Evolutionary conservation across 73 alveolate species (phyloP).

Genomic region (Paramecium caudatum): DNA sequence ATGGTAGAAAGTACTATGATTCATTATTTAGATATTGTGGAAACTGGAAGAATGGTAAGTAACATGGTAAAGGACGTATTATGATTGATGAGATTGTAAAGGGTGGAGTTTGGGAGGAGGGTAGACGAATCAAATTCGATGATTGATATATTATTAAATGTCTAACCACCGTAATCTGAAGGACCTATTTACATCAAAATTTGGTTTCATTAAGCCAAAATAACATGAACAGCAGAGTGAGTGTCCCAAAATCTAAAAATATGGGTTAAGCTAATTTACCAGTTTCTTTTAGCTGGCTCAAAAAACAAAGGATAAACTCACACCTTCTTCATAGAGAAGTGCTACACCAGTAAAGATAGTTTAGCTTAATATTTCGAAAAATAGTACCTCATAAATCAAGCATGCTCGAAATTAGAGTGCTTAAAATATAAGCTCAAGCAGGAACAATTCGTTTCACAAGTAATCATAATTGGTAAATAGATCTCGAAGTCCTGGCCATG

Average conservation of each 20-base stretch:
- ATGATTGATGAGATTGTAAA: conserved; percentile 65
- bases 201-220: neutral
- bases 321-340: conserved; percentile 18
- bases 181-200: conserved; percentile 28
- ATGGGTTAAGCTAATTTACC: conserved; percentile 16
- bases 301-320: neutral
- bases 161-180: conserved; percentile 60
- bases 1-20: conserved; percentile 24
- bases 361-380: neutral
- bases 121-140: conserved; percentile 78
- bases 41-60: conserved; percentile 74
- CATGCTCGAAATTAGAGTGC: conserved; percentile 41
- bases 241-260: neutral
- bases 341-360: conserved; percentile 44
- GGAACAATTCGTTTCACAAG: conserved; percentile 38
- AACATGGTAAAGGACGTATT: conserved; percentile 64
- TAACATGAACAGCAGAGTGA: neutral
- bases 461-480: neutral
- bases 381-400: neutral
- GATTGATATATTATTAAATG: neutral
- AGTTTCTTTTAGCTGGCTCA: neutral
- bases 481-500: neutral
- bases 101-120: conserved; percentile 84
- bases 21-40: conserved; percentile 48
- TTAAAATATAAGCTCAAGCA: neutral